Conservation (phyloP, 495 filamentous ascomycete species). For the Penicillium dipodomyicola region DNA sequence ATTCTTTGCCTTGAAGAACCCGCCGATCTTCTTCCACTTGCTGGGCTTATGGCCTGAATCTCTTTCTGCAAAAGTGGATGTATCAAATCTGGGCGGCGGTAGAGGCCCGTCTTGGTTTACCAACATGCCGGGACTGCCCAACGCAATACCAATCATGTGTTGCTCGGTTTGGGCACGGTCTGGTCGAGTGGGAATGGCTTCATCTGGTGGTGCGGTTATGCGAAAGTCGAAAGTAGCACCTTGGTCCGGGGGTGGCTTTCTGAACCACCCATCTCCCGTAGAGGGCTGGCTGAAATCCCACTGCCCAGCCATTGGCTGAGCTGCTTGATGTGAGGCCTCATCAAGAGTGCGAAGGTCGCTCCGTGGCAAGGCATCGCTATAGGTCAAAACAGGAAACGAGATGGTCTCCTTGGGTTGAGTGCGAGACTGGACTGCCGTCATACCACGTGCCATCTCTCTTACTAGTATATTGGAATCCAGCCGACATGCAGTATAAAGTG, state of each 20-base stretch:
- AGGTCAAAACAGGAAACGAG: constrained; percentile 36
- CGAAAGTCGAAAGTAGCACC: constrained; percentile 39
- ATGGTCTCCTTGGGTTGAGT: constrained; percentile 27
- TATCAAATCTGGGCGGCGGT: constrained; percentile 25
- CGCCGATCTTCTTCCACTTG: constrained; percentile 58
- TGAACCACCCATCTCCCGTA: constrained; percentile 22
- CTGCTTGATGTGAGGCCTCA: constrained; percentile 7
- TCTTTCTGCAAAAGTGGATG: constrained; percentile 17
- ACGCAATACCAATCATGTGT: constrained; percentile 51
- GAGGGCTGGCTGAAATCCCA: constrained; percentile 27
- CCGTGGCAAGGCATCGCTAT: constrained; percentile 37
- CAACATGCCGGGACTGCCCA: constrained; percentile 53
- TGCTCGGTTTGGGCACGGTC: constrained; percentile 23
- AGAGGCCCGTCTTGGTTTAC: constrained; percentile 19
- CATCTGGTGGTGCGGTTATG: constrained; percentile 33
- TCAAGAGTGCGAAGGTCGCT: constrained; percentile 28
- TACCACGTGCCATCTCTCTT: constrained; percentile 30
- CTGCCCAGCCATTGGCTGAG: constrained; percentile 13
- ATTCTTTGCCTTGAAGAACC: constrained; percentile 49
- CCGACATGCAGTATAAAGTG: neutral
- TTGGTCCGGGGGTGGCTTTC: constrained; percentile 17
- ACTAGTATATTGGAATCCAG: constrained; percentile 6
- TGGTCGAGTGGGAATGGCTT: constrained; percentile 21
- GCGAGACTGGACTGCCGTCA: constrained; percentile 33
- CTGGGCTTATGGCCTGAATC: constrained; percentile 42